These are phyloP conservation scores for Ceratobasidium sp. DNA, from an alignment of 1,284 basidiomycete genomes.

Conservation along the genomic window DNA sequence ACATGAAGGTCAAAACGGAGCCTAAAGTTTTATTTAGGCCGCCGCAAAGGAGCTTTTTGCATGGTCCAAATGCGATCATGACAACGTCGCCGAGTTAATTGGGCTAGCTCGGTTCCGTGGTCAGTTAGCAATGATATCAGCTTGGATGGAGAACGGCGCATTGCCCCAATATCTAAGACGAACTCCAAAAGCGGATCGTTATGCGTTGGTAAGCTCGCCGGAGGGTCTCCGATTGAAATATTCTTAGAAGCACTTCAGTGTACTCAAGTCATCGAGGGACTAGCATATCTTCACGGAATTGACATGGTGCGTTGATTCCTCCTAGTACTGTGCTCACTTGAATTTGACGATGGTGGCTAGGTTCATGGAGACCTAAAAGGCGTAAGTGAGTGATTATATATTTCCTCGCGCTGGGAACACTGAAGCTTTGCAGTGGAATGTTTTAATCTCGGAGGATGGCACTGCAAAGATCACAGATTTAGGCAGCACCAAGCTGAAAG, in stretches of 20 bases:
- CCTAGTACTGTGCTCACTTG: too few relatives aligned
- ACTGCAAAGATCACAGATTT: slow-evolving; percentile 6
- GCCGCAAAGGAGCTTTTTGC: slow-evolving; percentile 12
- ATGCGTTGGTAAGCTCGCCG: neutral
- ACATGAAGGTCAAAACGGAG: neutral
- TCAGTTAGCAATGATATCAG: neutral
- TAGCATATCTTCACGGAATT: slow-evolving; percentile 7
- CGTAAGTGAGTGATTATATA: neutral
- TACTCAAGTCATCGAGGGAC: neutral
- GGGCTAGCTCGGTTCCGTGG: neutral
- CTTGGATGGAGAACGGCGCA: slow-evolving; percentile 11
- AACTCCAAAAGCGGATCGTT: neutral
- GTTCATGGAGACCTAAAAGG: slow-evolving; percentile 24
- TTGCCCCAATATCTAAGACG: neutral
- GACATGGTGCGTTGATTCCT: neutral
- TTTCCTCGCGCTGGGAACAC: neutral
- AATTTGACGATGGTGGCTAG: too few relatives aligned
- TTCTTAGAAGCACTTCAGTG: neutral
- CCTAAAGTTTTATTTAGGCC: neutral
- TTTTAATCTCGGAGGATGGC: slow-evolving; percentile 1
- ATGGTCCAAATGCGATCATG: slow-evolving; percentile 8
- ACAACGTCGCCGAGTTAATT: neutral
- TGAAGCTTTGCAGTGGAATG: neutral
- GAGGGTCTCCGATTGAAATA: too few relatives aligned
- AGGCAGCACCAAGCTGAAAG: slow-evolving; percentile 3